A percentile compares a stretch with the other conserved stretches of the same genome.
These are phyloP conservation scores for Torulaspora microellipsoides DNA, from an alignment of 805 yeast genomes.

Conservation along the genomic window DNA sequence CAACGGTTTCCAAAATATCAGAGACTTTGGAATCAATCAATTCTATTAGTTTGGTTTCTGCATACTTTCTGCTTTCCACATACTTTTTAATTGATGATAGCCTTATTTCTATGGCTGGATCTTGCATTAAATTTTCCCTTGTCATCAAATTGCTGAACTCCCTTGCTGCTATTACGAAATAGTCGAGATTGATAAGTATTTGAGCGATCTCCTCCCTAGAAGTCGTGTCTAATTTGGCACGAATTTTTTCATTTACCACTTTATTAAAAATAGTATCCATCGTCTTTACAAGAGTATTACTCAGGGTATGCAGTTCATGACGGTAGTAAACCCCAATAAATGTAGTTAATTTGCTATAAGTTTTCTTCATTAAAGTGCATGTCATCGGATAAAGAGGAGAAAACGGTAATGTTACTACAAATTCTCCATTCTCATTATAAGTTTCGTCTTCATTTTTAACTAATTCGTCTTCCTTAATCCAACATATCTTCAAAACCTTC, in stretches of 20 bases:
- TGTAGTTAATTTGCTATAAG: slow-evolving; percentile 56
- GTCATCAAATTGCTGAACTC: slow-evolving; percentile 50
- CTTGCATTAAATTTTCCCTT: slow-evolving; percentile 33
- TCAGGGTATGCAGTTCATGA: slow-evolving; percentile 55
- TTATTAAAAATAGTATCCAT: slow-evolving; percentile 67
- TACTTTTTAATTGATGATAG: slow-evolving; percentile 54
- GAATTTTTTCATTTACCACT: slow-evolving; percentile 61
- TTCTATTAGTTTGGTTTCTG: slow-evolving; percentile 77
- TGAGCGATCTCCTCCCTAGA: slow-evolving; percentile 90
- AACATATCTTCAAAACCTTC: slow-evolving; percentile 57
- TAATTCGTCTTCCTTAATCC: slow-evolving; percentile 55
- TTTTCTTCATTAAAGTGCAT: slow-evolving; percentile 67
- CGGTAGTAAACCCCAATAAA: slow-evolving; percentile 66
- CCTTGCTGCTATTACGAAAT: slow-evolving; percentile 68
- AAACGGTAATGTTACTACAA: slow-evolving; percentile 74
- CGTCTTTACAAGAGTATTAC: slow-evolving; percentile 52
- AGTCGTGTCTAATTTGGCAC: slow-evolving; percentile 57
- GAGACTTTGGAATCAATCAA: slow-evolving; percentile 77
- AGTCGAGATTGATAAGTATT: slow-evolving; percentile 81
- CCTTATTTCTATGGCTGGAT: slow-evolving; percentile 40
- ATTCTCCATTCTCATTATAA: slow-evolving; percentile 29
- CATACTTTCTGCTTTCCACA: slow-evolving; percentile 54
- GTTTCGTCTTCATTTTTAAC: slow-evolving; percentile 11
- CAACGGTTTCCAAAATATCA: slow-evolving; percentile 77
- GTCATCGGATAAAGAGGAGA: slow-evolving; percentile 84